A percentile compares a stretch with the other conserved stretches of the same genome.
These are phyloP conservation scores for Lodderomyces metapsilosis DNA, from an alignment of 1,139 yeast genomes.

Conservation along the genomic window DNA sequence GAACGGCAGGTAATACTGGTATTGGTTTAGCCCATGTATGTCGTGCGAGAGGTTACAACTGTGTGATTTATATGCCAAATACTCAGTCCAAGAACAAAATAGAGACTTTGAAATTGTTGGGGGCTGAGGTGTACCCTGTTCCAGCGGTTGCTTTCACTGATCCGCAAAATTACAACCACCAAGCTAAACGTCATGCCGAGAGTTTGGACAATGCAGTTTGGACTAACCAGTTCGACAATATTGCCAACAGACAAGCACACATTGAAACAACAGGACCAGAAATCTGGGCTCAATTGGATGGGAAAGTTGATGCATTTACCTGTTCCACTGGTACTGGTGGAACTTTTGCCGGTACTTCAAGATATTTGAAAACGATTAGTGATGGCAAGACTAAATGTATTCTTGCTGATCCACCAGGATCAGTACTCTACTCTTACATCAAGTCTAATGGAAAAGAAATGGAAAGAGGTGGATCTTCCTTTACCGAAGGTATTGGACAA, in stretches of 20 bases:
- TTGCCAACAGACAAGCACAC: conserved; percentile 86
- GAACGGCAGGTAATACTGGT: conserved; percentile 72
- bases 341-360: conserved; percentile 79
- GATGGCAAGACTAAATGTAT: conserved; percentile 56
- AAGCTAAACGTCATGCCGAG: conserved; percentile 83
- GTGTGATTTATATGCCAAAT: conserved; percentile 87
- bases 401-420: conserved; percentile 93
- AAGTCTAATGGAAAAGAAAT: conserved; percentile 60
- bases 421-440: conserved; percentile 76
- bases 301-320: conserved; percentile 80
- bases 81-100: conserved; percentile 81
- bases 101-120: conserved; percentile 66
- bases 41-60: conserved; percentile 76
- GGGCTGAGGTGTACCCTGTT: conserved; percentile 88
- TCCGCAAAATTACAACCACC: conserved; percentile 82
- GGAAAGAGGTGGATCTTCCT: conserved; percentile 74
- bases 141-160: conserved; percentile 82
- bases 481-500: conserved; percentile 95
- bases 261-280: conserved; percentile 91
- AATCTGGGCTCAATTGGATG: conserved; percentile 82
- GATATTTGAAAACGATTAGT: conserved; percentile 68
- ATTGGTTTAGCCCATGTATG: conserved; percentile 89
- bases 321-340: conserved; percentile 94
- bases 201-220: conserved; percentile 73
- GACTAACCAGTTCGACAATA: conserved; percentile 89